Conservation (phyloP, 2,329 filamentous ascomycete species). For the Calcarisporium arbuscula region DNA sequence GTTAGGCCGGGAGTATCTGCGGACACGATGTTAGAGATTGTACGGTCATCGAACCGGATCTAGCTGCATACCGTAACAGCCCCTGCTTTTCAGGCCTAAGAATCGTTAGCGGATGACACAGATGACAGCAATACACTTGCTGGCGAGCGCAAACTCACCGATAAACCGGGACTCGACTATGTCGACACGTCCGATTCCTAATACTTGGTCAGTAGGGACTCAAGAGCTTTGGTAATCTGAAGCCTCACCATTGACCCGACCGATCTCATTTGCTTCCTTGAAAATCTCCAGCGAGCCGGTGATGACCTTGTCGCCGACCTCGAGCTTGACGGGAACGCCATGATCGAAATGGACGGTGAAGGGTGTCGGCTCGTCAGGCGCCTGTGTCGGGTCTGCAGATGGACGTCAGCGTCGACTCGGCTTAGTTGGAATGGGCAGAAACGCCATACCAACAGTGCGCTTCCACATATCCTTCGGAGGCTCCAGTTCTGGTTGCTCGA, state of each 20-base stretch:
- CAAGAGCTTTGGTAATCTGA: not conserved
- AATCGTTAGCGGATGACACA: constrained; percentile 6
- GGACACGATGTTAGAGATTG: constrained; percentile 3
- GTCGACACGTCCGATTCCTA: constrained; percentile 14
- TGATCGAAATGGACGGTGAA: constrained; percentile 60
- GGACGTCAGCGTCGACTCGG: no score
- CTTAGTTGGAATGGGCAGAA: no score
- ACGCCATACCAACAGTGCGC: constrained; percentile 39
- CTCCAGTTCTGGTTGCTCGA: constrained; percentile 50
- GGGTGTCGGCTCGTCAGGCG: constrained; percentile 21
- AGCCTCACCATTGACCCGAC: constrained; percentile 16
- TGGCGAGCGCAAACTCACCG: constrained; percentile 6
- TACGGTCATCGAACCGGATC: constrained; percentile 1
- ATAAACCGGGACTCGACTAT: constrained; percentile 14
- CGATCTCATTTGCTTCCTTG: constrained; percentile 55
- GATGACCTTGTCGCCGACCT: constrained; percentile 45
- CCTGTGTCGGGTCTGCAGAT: constrained; percentile 3
- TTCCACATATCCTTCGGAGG: constrained; percentile 70
- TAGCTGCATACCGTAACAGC: constrained; percentile 10
- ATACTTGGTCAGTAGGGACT: constrained; percentile 1
- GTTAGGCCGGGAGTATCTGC: constrained; percentile 1
- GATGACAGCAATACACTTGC: constrained; percentile 3
- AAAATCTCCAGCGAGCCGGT: constrained; percentile 62
- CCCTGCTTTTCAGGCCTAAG: constrained; percentile 14
- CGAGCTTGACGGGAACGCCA: constrained; percentile 59